phyloP scores from a whole-genome alignment of 2,329 filamentous ascomycete species.

The Epichloe sp. region DNA sequence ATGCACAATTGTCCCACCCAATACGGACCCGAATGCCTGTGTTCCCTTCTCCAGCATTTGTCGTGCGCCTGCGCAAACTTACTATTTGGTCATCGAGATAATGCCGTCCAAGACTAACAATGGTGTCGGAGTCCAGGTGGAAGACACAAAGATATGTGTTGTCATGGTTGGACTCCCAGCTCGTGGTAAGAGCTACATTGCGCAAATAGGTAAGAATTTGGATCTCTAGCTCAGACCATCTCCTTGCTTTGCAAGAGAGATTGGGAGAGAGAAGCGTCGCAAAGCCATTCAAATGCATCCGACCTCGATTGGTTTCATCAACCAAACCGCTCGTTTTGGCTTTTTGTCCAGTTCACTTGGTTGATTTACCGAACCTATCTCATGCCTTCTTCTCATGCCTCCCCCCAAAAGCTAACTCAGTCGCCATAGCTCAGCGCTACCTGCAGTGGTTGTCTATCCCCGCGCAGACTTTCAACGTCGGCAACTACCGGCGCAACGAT shows the following conservation, averaged over 20 bases:
- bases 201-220: conserved; percentile 68
- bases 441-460: conserved; percentile 93
- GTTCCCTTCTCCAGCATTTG: conserved; percentile 2
- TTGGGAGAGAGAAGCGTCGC: no score
- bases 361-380: not conserved
- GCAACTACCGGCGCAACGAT: conserved; percentile 80
- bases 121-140: conserved; percentile 69
- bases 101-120: conserved; percentile 41
- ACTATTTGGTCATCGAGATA: conserved; percentile 8
- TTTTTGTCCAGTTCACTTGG: not conserved
- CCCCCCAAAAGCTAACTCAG: not conserved
- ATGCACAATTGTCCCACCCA: not conserved
- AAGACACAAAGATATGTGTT: conserved; percentile 93
- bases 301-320: not conserved
- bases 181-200: conserved; percentile 92
- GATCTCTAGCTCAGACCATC: not conserved
- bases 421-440: conserved; percentile 65
- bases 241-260: no score
- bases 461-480: conserved; percentile 93
- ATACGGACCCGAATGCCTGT: conserved; percentile 4
- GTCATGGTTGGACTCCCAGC: conserved; percentile 98
- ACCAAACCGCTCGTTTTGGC: not conserved
- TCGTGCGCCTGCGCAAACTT: conserved; percentile 8
- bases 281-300: not conserved
- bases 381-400: not conserved